These are phyloP conservation scores for Pythium apleroticum DNA, from an alignment of 352 stramenopile genomes.

Conservation along the genomic window DNA sequence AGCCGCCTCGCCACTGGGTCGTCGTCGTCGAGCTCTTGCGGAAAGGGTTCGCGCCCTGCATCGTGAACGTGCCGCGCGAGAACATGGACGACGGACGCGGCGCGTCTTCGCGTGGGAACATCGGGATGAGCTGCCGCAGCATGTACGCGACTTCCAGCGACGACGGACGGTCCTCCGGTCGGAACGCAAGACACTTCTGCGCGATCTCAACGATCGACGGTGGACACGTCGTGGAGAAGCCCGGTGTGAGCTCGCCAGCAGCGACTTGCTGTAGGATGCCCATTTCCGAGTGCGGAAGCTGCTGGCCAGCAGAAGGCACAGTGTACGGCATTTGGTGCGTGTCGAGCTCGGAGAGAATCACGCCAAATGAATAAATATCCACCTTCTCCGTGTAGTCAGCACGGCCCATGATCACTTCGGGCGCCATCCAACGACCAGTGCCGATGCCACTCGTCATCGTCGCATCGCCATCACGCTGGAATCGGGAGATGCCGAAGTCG, in stretches of 20 bases:
- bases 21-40: constrained; percentile 11
- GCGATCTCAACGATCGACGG: constrained; percentile 24
- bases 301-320: not conserved
- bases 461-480: constrained; percentile 27
- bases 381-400: constrained; percentile 31
- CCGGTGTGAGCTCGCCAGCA: constrained; percentile 21
- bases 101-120: constrained; percentile 18
- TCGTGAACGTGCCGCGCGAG: constrained; percentile 12
- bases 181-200: constrained; percentile 27
- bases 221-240: constrained; percentile 27
- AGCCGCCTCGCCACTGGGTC: constrained; percentile 5
- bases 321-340: constrained; percentile 26
- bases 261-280: constrained; percentile 27
- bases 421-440: constrained; percentile 37
- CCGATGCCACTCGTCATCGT: constrained; percentile 33
- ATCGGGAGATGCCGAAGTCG: constrained; percentile 34
- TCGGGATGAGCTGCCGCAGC: constrained; percentile 22
- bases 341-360: constrained; percentile 28
- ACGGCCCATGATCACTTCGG: constrained; percentile 35
- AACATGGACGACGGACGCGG: constrained; percentile 23
- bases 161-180: constrained; percentile 20
- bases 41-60: constrained; percentile 8
- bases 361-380: constrained; percentile 43
- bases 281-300: constrained; percentile 17
- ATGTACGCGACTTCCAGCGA: constrained; percentile 17